Percentiles rank a stretch among this genome's conserved stretches.
Evolutionary conservation across 495 filamentous ascomycete species (phyloP).

Genomic region (Xylaria intraflava): DNA sequence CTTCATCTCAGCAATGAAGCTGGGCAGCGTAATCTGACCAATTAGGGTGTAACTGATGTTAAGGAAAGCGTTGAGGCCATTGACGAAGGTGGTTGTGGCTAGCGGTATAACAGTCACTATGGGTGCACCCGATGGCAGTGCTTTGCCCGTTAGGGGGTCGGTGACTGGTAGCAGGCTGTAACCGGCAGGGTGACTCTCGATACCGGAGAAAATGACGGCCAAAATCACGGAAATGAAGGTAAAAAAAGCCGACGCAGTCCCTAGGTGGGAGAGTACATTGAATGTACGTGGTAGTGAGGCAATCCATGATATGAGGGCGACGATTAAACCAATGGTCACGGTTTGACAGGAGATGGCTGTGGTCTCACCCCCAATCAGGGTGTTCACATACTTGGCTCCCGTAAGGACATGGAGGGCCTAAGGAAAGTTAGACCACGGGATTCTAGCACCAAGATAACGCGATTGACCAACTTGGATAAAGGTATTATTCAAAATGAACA

Average conservation of each 20-base stretch:
- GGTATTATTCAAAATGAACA: constrained; percentile 90
- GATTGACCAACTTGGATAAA: constrained; percentile 59
- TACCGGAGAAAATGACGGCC: constrained; percentile 68
- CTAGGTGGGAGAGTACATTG: constrained; percentile 64
- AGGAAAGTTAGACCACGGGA: constrained; percentile 4
- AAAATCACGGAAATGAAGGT: constrained; percentile 81
- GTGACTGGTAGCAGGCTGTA: constrained; percentile 45
- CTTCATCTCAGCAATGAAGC: constrained; percentile 89
- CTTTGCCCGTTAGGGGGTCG: constrained; percentile 25
- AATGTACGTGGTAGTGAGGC: constrained; percentile 81
- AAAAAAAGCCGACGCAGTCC: constrained; percentile 68
- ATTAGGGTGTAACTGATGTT: constrained; percentile 92
- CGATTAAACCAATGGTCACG: constrained; percentile 64
- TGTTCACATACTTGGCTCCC: constrained; percentile 78
- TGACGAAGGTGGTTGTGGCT: constrained; percentile 69
- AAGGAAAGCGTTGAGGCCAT: constrained; percentile 73
- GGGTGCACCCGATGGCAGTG: constrained; percentile 47
- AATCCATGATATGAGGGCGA: constrained; percentile 62
- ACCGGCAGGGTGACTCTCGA: constrained; percentile 60
- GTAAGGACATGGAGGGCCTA: constrained; percentile 71
- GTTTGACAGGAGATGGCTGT: constrained; percentile 56
- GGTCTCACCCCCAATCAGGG: constrained; percentile 51
- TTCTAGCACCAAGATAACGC: constrained; percentile 9
- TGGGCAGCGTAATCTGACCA: constrained; percentile 83
- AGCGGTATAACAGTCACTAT: constrained; percentile 58